These are phyloP conservation scores for Cicer judaicum DNA, from an alignment of 306 rosid species.

Conservation along the genomic window DNA sequence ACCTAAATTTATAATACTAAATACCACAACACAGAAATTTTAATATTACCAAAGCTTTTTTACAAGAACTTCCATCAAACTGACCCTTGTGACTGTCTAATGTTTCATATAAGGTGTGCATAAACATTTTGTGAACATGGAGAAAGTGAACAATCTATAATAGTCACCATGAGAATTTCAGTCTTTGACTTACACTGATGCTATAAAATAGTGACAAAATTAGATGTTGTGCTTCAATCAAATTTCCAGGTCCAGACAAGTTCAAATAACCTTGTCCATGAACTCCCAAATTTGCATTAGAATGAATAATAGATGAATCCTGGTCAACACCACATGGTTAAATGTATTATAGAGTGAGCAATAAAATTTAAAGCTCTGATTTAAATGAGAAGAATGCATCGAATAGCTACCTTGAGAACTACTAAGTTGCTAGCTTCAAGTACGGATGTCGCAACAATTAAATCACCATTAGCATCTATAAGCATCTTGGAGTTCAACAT, in stretches of 20 bases:
- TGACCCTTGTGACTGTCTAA: slow-evolving; percentile 19
- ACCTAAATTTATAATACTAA: slow-evolving; percentile 17
- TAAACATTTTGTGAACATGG: slow-evolving; percentile 28
- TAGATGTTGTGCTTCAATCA: slow-evolving; percentile 91
- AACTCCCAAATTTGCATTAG: slow-evolving; percentile 93
- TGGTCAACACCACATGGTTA: slow-evolving; percentile 48
- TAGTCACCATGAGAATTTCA: slow-evolving; percentile 14
- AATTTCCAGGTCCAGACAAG: slow-evolving; percentile 91
- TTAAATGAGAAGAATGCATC: slow-evolving; percentile 35
- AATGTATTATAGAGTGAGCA: slow-evolving; percentile 43
- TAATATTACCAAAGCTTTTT: slow-evolving; percentile 33
- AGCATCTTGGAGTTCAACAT: slow-evolving; percentile 91
- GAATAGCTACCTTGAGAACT: slow-evolving; percentile 80
- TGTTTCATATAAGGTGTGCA: slow-evolving; percentile 23
- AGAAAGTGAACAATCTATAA: slow-evolving; percentile 36
- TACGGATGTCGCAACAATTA: slow-evolving; percentile 80
- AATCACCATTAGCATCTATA: slow-evolving; percentile 73
- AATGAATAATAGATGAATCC: slow-evolving; percentile 91
- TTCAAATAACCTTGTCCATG: slow-evolving; percentile 96
- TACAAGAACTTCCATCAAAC: slow-evolving; percentile 41
- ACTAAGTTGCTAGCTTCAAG: slow-evolving; percentile 94
- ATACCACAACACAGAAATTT: slow-evolving; percentile 13
- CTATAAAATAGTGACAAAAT: slow-evolving; percentile 79
- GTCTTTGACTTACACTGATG: slow-evolving; percentile 66
- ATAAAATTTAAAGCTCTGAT: slow-evolving; percentile 37